phyloP scores from a whole-genome alignment of 805 yeast species.

The Starmerella apis region DNA sequence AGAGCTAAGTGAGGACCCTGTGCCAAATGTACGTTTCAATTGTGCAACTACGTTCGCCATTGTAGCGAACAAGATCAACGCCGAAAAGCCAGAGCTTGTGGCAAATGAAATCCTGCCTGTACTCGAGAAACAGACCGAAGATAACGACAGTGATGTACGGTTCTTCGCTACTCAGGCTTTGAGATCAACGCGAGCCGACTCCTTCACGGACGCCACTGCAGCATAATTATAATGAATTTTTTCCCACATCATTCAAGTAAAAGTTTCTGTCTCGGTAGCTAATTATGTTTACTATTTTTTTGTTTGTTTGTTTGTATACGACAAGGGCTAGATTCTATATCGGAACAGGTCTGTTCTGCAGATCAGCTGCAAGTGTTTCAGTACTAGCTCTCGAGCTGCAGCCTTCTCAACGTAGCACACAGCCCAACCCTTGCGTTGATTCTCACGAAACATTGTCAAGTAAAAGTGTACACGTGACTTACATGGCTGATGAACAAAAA shows the following conservation, averaged over 20 bases:
- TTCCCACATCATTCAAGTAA: too few species aligned
- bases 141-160: conserved; percentile 80
- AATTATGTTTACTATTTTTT: too few species aligned
- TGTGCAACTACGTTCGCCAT: conserved; percentile 73
- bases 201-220: conserved; percentile 7
- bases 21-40: conserved; percentile 92
- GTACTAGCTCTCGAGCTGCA: too few species aligned
- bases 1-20: conserved; percentile 63
- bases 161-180: conserved; percentile 67
- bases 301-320: too few species aligned
- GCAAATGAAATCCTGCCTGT: conserved; percentile 48
- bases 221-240: background rate
- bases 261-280: too few species aligned
- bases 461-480: too few species aligned
- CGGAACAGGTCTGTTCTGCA: too few species aligned
- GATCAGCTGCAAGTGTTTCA: too few species aligned
- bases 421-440: too few species aligned
- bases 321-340: too few species aligned
- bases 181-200: conserved; percentile 29
- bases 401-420: too few species aligned
- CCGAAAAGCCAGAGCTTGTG: conserved; percentile 37
- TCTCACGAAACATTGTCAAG: too few species aligned
- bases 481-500: background rate
- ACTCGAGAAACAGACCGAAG: conserved; percentile 54
- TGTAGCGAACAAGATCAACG: conserved; percentile 38